These are phyloP conservation scores for Torulaspora franciscae DNA, from an alignment of 805 yeast genomes.

Conservation along the genomic window DNA sequence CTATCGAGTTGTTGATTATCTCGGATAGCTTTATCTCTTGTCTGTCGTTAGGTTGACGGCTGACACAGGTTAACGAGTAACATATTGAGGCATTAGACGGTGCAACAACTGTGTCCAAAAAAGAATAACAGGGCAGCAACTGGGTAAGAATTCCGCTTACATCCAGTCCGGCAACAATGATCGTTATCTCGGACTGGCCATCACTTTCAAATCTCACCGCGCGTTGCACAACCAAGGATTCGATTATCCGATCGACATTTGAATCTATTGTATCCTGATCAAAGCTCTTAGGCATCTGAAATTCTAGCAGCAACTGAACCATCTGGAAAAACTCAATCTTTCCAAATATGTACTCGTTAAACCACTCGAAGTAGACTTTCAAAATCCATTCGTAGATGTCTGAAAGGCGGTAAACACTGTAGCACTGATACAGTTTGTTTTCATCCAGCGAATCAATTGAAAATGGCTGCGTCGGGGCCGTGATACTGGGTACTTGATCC, in stretches of 20 bases:
- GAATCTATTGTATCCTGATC: constrained; percentile 47
- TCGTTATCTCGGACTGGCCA: constrained; percentile 30
- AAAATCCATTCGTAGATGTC: constrained; percentile 52
- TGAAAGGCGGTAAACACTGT: constrained; percentile 43
- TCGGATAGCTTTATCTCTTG: constrained; percentile 34
- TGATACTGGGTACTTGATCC: constrained; percentile 33
- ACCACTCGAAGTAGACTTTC: constrained; percentile 47
- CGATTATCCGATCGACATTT: constrained; percentile 46
- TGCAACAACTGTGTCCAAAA: constrained; percentile 36
- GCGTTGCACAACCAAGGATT: constrained; percentile 39
- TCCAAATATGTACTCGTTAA: constrained; percentile 47
- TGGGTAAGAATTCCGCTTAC: constrained; percentile 36
- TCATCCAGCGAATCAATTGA: constrained; percentile 45
- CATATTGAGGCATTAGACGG: constrained; percentile 44
- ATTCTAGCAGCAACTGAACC: constrained; percentile 47
- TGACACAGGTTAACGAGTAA: constrained; percentile 38
- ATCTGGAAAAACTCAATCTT: constrained; percentile 50
- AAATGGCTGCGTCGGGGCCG: constrained; percentile 54
- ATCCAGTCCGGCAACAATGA: constrained; percentile 35
- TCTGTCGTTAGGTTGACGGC: constrained; percentile 18
- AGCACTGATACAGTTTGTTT: constrained; percentile 47
- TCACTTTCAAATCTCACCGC: constrained; percentile 41
- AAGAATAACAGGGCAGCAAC: constrained; percentile 35
- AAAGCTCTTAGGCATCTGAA: constrained; percentile 46
- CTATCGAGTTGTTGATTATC: constrained; percentile 36